Percentiles rank a stretch among this genome's conserved stretches.
These are phyloP conservation scores for Hyaloscypha variabilis DNA, from an alignment of 495 filamentous ascomycete genomes.

Conservation along the genomic window DNA sequence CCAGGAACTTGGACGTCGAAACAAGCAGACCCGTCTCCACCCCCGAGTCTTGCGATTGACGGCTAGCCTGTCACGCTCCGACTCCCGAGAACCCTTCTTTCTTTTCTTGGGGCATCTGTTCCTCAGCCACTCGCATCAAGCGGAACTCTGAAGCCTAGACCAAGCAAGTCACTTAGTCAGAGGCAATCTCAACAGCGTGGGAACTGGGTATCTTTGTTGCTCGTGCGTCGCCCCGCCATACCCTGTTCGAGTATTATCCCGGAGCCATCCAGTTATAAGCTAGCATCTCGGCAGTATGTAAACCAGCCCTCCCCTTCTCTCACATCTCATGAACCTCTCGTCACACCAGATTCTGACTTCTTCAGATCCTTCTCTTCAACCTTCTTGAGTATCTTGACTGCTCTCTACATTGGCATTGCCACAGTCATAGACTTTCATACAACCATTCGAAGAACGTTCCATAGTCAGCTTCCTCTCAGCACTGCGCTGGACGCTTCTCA, in stretches of 20 bases:
- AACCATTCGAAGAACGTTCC: conserved; percentile 1
- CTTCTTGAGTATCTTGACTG: neutral
- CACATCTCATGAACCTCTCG: conserved; percentile 6
- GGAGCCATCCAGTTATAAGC: conserved; percentile 17
- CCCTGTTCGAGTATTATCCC: conserved; percentile 23
- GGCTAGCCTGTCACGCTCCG: conserved; percentile 20
- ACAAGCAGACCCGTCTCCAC: conserved; percentile 28
- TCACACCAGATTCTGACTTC: conserved; percentile 23
- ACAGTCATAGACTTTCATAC: conserved; percentile 8
- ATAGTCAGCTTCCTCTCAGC: conserved; percentile 14
- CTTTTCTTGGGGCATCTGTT: conserved; percentile 17
- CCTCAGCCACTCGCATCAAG: conserved; percentile 28
- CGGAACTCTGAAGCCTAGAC: conserved; percentile 20
- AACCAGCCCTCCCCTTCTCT: conserved; percentile 17
- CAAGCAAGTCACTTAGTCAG: conserved; percentile 22
- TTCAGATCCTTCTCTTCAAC: conserved; percentile 21
- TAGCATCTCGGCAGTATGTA: conserved; percentile 27
- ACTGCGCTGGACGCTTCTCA: conserved; percentile 28
- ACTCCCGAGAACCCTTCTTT: conserved; percentile 28
- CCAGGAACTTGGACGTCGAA: conserved; percentile 29
- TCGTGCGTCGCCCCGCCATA: conserved; percentile 23
- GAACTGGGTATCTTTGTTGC: conserved; percentile 18
- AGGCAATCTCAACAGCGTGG: conserved; percentile 23
- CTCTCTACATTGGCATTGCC: neutral
- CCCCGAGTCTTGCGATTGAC: conserved; percentile 28